Evolutionary conservation across 2,329 filamentous ascomycete species (phyloP).

Genomic region (Aspergillus brunneoviolaceus): DNA sequence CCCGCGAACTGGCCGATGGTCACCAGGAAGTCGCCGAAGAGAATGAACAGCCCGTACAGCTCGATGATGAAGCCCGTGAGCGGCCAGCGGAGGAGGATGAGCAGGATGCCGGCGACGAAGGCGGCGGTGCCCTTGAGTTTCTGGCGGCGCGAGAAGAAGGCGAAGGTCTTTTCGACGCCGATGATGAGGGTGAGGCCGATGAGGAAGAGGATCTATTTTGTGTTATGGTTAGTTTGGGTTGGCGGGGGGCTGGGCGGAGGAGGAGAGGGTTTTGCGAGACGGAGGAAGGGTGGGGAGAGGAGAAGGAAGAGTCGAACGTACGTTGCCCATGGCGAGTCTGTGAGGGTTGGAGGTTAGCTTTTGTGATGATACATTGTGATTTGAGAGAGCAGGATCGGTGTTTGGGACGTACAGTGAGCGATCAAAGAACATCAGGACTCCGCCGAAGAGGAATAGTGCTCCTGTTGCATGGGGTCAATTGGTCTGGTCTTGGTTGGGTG

Average conservation of each 20-base stretch:
- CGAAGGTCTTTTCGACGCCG: conserved; percentile 81
- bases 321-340: conserved; percentile 97
- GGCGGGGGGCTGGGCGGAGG: conserved; percentile 13
- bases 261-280: conserved; percentile 8
- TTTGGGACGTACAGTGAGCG: conserved; percentile 74
- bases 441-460: conserved; percentile 90
- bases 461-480: conserved; percentile 54
- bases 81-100: conserved; percentile 89
- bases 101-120: conserved; percentile 76
- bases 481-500: not conserved
- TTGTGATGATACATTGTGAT: not conserved
- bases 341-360: not conserved
- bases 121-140: conserved; percentile 90
- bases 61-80: conserved; percentile 88
- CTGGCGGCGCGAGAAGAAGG: conserved; percentile 92
- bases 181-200: conserved; percentile 96
- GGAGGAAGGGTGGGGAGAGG: conserved; percentile 3
- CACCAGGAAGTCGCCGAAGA: conserved; percentile 95
- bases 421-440: conserved; percentile 97
- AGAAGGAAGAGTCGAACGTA: conserved; percentile 42
- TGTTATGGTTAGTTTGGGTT: conserved; percentile 10
- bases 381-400: no score
- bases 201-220: conserved; percentile 83
- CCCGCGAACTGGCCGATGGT: conserved; percentile 87
- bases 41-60: conserved; percentile 84